Evolutionary conservation across 441 rosid species (phyloP).

Genomic region (Pelargonium australe): DNA sequence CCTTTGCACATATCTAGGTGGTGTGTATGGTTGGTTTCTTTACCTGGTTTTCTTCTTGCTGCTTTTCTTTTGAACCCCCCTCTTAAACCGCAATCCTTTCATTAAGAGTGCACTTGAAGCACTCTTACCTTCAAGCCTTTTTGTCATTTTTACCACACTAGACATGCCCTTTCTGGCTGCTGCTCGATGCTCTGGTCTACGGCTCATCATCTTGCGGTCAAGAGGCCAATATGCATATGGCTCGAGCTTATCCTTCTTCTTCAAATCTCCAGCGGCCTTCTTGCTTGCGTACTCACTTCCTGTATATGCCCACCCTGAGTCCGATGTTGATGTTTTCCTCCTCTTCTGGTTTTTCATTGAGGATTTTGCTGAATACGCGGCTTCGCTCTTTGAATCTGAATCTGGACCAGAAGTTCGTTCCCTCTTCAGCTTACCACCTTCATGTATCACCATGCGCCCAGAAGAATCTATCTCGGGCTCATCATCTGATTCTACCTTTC

Average conservation of each 20-base stretch:
- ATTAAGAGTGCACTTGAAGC: constrained; percentile 45
- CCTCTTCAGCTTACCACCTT: constrained; percentile 44
- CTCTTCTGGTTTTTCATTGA: constrained; percentile 59
- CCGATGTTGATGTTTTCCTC: constrained; percentile 61
- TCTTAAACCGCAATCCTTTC: constrained; percentile 30
- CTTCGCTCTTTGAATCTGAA: constrained; percentile 55
- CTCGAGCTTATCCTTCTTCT: constrained; percentile 83
- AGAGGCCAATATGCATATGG: constrained; percentile 98
- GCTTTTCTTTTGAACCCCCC: constrained; percentile 35
- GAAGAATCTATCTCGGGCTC: constrained; percentile 75
- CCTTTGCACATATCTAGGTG: too few species aligned
- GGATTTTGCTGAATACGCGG: constrained; percentile 36
- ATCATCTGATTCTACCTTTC: constrained; percentile 68
- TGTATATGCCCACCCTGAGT: constrained; percentile 77
- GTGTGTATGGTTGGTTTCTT: background rate
- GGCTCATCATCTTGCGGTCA: constrained; percentile 94
- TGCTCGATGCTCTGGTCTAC: constrained; percentile 75
- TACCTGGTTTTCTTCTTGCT: constrained; percentile 28
- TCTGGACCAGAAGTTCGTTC: constrained; percentile 34
- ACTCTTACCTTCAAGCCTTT: constrained; percentile 78
- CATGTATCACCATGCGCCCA: constrained; percentile 63
- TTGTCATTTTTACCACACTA: constrained; percentile 67
- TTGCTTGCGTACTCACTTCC: constrained; percentile 83
- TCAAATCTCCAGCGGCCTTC: constrained; percentile 86
- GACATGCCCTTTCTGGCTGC: constrained; percentile 89